Evolutionary conservation across 1,284 basidiomycete species (phyloP), one percentile per base, ranked within the genome.

Genomic region (Phylloboletellus chloephorus): DNA sequence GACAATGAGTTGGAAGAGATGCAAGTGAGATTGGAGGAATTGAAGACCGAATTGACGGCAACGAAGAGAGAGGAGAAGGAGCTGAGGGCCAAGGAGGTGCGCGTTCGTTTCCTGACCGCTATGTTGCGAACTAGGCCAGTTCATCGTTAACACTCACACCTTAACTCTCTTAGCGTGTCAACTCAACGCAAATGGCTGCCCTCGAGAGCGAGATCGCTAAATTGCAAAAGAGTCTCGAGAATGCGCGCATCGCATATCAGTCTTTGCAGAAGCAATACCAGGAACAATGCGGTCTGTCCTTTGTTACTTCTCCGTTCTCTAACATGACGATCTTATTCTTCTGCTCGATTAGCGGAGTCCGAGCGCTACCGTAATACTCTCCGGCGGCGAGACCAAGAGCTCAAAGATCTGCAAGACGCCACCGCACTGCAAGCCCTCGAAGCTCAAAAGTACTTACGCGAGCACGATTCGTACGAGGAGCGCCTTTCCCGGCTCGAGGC

Each of bases 51-150:
- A 62, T 66, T 94, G 7, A 79, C 69, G 10, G 71, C 78, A 6
- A 80, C 83, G 4, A 85, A 88, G 60, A 74, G 86, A 31, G 88
- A 94, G 51, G 89, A 94, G 63, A 93, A 94, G 65, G 91, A 95
- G 54, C 62, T 92, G 47, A 72, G 86, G 33, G 70, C 74, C 9
- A 91, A 91, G 63, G 91, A 94, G 69, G 82, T 83, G 38, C 8
- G 69, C 61, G 26, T 29, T 9, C 4, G 2, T 45, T 28, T 21
- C 25, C 25, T 31, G 28, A 8, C 8, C 22, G 13, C 15, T 31
- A 20, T 39, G 26, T 39, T 12, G 17, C 25, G 31, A 23, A 36
- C 17, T 5, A 8, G 29, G 23, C 37, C 6, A 6, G 17, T 31
- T 30, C 5, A n/a, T 19, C 7, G 11, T 11, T 23, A 36, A 47